These are phyloP conservation scores for Mycosphaerella sp. DNA, from an alignment of 2,329 filamentous ascomycete genomes.

Conservation along the genomic window DNA sequence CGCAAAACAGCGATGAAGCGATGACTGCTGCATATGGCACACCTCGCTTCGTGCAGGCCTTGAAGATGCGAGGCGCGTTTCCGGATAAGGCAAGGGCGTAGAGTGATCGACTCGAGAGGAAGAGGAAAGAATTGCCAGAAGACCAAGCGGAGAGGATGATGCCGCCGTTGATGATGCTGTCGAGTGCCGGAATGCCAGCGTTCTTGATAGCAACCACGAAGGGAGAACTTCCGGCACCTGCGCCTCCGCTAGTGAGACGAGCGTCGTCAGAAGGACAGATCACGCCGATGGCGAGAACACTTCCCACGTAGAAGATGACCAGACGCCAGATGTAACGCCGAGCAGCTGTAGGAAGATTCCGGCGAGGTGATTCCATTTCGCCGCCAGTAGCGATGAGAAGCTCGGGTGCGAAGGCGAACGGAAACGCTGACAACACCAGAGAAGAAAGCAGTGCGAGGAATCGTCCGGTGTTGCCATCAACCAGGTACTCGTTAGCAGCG, in stretches of 20 bases:
- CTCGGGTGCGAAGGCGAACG: slow-evolving; percentile 52
- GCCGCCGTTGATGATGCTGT: slow-evolving; percentile 62
- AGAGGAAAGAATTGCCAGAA: slow-evolving; percentile 51
- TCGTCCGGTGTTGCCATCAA: slow-evolving; percentile 43
- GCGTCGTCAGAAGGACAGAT: slow-evolving; percentile 52
- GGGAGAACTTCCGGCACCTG: slow-evolving; percentile 17
- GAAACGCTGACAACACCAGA: slow-evolving; percentile 48
- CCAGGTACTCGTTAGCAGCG: slow-evolving; percentile 46
- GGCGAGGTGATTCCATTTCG: slow-evolving; percentile 54
- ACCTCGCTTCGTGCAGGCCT: slow-evolving; percentile 54
- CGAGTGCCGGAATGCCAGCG: slow-evolving; percentile 50
- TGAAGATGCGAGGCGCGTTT: slow-evolving; percentile 54
- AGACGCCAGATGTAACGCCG: slow-evolving; percentile 57
- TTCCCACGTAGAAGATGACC: slow-evolving; percentile 56
- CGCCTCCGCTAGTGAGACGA: slow-evolving; percentile 40
- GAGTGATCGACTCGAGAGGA: slow-evolving; percentile 48
- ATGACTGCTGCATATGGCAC: slow-evolving; percentile 48
- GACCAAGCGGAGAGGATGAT: slow-evolving; percentile 60
- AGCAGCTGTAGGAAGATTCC: slow-evolving; percentile 54
- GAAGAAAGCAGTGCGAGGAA: slow-evolving; percentile 50
- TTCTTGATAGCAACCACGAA: slow-evolving; percentile 41
- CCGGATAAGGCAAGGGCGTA: slow-evolving; percentile 55
- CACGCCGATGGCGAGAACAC: slow-evolving; percentile 55
- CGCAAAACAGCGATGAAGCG: slow-evolving; percentile 40
- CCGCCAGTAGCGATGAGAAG: slow-evolving; percentile 46